Percentiles rank a stretch among this genome's conserved stretches.
Evolutionary conservation across 768 basidiomycete species (phyloP).

Genomic region (Leccinellum rugosiceps): DNA sequence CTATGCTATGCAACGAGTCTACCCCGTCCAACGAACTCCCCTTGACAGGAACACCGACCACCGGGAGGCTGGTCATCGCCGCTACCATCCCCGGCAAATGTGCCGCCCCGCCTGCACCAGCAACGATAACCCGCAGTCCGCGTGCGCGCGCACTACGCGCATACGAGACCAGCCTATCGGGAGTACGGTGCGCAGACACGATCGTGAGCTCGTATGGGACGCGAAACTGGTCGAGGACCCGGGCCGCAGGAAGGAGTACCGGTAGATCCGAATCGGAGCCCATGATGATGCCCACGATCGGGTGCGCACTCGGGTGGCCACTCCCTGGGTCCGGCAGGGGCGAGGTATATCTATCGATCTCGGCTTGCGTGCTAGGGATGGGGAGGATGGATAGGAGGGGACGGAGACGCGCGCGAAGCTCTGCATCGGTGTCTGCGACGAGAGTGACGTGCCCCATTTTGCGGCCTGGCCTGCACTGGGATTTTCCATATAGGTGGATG

Average conservation of each 20-base stretch:
- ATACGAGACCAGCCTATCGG: slow-evolving; percentile 79
- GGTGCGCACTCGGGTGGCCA: slow-evolving; percentile 60
- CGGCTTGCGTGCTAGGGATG: slow-evolving; percentile 32
- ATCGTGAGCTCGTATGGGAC: slow-evolving; percentile 94
- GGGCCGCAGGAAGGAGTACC: slow-evolving; percentile 85
- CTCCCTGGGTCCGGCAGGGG: slow-evolving; percentile 39
- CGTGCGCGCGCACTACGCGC: slow-evolving; percentile 68
- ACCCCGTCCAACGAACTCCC: slow-evolving; percentile 92
- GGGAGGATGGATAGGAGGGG: slow-evolving; percentile 70
- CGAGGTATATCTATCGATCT: slow-evolving; percentile 55
- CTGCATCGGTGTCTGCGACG: slow-evolving; percentile 77
- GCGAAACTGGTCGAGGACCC: slow-evolving; percentile 74
- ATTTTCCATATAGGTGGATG: slow-evolving; percentile 94
- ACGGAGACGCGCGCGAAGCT: slow-evolving; percentile 64
- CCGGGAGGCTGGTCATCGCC: slow-evolving; percentile 86
- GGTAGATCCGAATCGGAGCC: slow-evolving; percentile 98
- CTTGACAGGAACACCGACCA: slow-evolving; percentile 96
- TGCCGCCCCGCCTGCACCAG: slow-evolving; percentile 97
- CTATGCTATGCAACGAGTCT: slow-evolving; percentile 95
- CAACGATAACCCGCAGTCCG: slow-evolving; percentile 76
- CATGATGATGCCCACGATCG: slow-evolving; percentile 94
- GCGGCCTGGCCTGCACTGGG: slow-evolving; percentile 80
- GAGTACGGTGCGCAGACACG: slow-evolving; percentile 95
- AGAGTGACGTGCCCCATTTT: slow-evolving; percentile 99
- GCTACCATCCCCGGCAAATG: slow-evolving; percentile 99